These are phyloP conservation scores for Ilex aquifolium DNA, from an alignment of 257 asterid genomes.

Conservation along the genomic window DNA sequence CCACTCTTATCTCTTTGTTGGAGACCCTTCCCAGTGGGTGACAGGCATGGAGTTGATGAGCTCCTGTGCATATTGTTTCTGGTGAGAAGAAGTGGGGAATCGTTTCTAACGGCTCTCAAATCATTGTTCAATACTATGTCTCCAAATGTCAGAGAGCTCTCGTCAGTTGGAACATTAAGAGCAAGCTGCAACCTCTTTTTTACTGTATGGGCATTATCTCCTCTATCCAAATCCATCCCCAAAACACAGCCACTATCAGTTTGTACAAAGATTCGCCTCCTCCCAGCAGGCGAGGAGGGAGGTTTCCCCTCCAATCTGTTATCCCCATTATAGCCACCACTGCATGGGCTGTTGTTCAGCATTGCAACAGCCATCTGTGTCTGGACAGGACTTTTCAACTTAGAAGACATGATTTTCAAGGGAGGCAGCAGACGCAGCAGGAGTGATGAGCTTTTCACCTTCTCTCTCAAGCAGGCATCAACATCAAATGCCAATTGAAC, in stretches of 20 bases:
- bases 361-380: neutral
- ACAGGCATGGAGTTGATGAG: conserved; percentile 18
- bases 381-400: conserved; percentile 3
- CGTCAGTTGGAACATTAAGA: conserved; percentile 11
- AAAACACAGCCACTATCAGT: conserved; percentile 14
- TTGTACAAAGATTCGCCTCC: no score
- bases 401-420: no score
- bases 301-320: no score
- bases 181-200: conserved; percentile 13
- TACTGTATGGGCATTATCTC: conserved; percentile 18
- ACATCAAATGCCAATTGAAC: no score
- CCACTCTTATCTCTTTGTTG: conserved; percentile 6
- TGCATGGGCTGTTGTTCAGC: no score
- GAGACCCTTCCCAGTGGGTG: conserved; percentile 4
- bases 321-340: no score
- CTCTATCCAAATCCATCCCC: conserved; percentile 13
- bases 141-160: conserved; percentile 14
- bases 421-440: no score
- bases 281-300: no score
- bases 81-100: neutral
- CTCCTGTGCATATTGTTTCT: conserved; percentile 16
- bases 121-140: conserved; percentile 15
- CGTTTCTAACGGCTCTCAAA: conserved; percentile 7
- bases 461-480: no score
- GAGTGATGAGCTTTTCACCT: no score